These are phyloP conservation scores for Pseudopithomyces chartarum DNA, from an alignment of 2,329 filamentous ascomycete species.

Conservation along the genomic window DNA sequence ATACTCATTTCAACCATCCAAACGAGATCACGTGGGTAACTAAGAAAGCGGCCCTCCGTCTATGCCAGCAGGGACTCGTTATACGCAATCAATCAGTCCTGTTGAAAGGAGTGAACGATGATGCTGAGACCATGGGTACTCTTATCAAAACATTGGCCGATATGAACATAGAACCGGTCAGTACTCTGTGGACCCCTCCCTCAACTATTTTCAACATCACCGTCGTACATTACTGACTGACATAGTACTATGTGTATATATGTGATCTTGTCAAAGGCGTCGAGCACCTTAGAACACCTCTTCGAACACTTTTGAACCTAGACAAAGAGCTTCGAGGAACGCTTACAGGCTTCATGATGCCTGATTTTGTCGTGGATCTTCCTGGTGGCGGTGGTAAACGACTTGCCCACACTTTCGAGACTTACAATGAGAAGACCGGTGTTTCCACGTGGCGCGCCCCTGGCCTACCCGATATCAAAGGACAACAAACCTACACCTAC, in stretches of 20 bases:
- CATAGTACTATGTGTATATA: slow-evolving; percentile 69
- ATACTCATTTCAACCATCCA: slow-evolving; percentile 70
- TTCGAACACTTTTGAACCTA: slow-evolving; percentile 62
- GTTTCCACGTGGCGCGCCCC: slow-evolving; percentile 63
- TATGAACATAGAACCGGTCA: slow-evolving; percentile 62
- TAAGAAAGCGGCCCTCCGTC: slow-evolving; percentile 54
- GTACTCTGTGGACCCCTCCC: slow-evolving; percentile 17
- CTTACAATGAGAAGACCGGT: slow-evolving; percentile 60
- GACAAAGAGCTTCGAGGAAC: slow-evolving; percentile 64
- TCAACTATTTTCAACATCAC: not conserved
- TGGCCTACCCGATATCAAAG: slow-evolving; percentile 52
- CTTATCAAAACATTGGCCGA: slow-evolving; percentile 61
- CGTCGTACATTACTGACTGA: not conserved
- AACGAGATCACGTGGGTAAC: slow-evolving; percentile 67
- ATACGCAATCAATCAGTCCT: slow-evolving; percentile 67
- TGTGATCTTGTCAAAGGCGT: slow-evolving; percentile 65
- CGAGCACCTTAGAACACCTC: slow-evolving; percentile 67
- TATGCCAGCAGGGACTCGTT: slow-evolving; percentile 58
- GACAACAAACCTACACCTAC: slow-evolving; percentile 57
- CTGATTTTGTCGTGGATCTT: slow-evolving; percentile 67
- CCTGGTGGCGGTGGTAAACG: slow-evolving; percentile 68
- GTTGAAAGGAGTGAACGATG: slow-evolving; percentile 64
- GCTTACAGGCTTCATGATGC: slow-evolving; percentile 67
- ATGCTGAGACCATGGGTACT: slow-evolving; percentile 56
- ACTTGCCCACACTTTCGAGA: slow-evolving; percentile 58